Percentiles rank a stretch among this genome's conserved stretches.
Conservation (phyloP, 805 yeast species). For the Starmerella lactis-condensi region DNA sequence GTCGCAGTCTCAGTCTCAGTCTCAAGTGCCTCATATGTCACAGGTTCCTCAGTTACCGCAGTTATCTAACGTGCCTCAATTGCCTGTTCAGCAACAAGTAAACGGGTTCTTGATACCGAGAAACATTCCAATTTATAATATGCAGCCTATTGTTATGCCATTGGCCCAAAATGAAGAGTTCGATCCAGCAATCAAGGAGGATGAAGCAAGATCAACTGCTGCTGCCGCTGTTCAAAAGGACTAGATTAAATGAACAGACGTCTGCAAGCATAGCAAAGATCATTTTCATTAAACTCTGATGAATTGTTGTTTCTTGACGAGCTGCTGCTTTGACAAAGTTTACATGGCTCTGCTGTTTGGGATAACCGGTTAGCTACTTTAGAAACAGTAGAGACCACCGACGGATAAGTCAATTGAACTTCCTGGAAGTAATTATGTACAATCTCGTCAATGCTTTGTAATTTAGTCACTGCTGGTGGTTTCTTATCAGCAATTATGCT, state of each 20-base stretch:
- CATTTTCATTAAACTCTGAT: not conserved
- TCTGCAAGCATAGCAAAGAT: slow-evolving; percentile 17
- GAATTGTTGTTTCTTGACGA: slow-evolving; percentile 1
- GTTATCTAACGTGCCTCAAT: not conserved
- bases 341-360: slow-evolving; percentile 14
- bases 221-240: slow-evolving; percentile 3
- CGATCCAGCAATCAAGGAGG: slow-evolving; percentile 9
- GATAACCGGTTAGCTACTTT: slow-evolving; percentile 63
- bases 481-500: slow-evolving; percentile 18
- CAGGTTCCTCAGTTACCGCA: not conserved
- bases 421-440: slow-evolving; percentile 51
- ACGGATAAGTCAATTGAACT: slow-evolving; percentile 64
- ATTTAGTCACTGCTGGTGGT: slow-evolving; percentile 34
- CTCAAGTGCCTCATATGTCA: not conserved
- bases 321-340: slow-evolving; percentile 12
- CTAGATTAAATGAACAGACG: not conserved
- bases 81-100: not conserved
- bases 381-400: slow-evolving; percentile 80
- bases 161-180: slow-evolving; percentile 6
- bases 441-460: slow-evolving; percentile 67
- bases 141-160: slow-evolving; percentile 1
- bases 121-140: not conserved
- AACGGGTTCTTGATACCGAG: too few relatives aligned
- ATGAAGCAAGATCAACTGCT: slow-evolving; percentile 5
- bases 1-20: not conserved